Evolutionary conservation across 2,329 filamentous ascomycete species (phyloP).

Genomic region (Colletotrichum sp.): DNA sequence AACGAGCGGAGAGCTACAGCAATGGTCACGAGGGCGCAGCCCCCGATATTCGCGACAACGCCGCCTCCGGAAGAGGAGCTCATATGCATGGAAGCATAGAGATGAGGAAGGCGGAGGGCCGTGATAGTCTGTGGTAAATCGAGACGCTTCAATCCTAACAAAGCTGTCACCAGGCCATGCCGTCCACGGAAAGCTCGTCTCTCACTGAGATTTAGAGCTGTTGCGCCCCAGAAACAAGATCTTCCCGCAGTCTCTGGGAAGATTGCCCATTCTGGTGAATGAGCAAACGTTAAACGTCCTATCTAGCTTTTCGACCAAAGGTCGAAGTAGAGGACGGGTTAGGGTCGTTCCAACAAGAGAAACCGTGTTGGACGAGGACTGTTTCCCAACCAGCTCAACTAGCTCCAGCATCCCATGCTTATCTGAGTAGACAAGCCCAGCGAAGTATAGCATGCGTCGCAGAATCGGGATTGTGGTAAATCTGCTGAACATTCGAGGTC

Average conservation of each 20-base stretch:
- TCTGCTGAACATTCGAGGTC: neutral
- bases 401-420: neutral
- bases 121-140: neutral
- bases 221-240: neutral
- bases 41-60: neutral
- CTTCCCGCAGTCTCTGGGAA: no score
- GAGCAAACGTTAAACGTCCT: no score
- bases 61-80: neutral
- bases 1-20: neutral
- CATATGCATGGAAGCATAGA: neutral
- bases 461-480: neutral
- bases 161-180: neutral
- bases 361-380: neutral
- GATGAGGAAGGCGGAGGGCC: neutral
- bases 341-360: neutral
- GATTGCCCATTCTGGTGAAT: no score
- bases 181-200: neutral
- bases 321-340: no score
- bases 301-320: no score
- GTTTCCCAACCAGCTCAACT: neutral
- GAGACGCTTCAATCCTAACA: neutral
- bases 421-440: neutral
- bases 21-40: neutral
- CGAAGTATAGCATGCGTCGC: neutral
- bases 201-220: neutral